A percentile compares a stretch with the other conserved stretches of the same genome.
Evolutionary conservation across 2,329 filamentous ascomycete genomes (phyloP).

Genomic region (Aspergillus proliferans): DNA sequence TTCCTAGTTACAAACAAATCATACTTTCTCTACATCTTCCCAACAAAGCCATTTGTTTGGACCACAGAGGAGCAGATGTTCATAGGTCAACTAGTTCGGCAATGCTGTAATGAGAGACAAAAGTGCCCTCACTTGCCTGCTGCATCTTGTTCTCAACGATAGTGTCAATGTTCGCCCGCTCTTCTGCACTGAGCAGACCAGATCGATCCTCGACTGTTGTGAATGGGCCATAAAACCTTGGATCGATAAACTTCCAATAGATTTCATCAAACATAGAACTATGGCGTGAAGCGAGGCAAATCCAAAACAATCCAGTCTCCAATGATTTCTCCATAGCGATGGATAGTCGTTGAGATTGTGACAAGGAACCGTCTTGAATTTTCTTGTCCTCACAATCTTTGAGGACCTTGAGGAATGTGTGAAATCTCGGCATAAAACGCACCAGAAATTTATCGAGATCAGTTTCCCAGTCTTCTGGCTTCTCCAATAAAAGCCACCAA

Average conservation of each 20-base stretch:
- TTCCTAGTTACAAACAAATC: too few species aligned
- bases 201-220: slow-evolving; percentile 20
- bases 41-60: too few species aligned
- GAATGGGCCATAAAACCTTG: slow-evolving; percentile 18
- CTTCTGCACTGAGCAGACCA: slow-evolving; percentile 17
- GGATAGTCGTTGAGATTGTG: slow-evolving; percentile 16
- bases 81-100: slow-evolving; percentile 16
- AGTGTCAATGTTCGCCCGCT: slow-evolving; percentile 14
- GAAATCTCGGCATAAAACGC: slow-evolving; percentile 17
- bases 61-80: too few species aligned
- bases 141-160: slow-evolving; percentile 21
- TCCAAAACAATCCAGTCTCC: slow-evolving; percentile 23
- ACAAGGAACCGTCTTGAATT: slow-evolving; percentile 12
- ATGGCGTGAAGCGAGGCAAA: slow-evolving; percentile 19
- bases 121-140: slow-evolving; percentile 14
- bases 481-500: slow-evolving; percentile 19
- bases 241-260: slow-evolving; percentile 24
- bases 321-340: slow-evolving; percentile 17
- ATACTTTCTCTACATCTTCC: too few species aligned
- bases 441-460: slow-evolving; percentile 18
- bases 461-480: slow-evolving; percentile 18
- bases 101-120: slow-evolving; percentile 14
- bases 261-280: slow-evolving; percentile 25
- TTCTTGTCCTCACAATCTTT: slow-evolving; percentile 17
- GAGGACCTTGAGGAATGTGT: slow-evolving; percentile 19